A percentile compares a stretch with the other conserved stretches of the same genome.
Evolutionary conservation across 2,329 filamentous ascomycete genomes (phyloP).

Genomic region (Sporothrix brasiliensis): DNA sequence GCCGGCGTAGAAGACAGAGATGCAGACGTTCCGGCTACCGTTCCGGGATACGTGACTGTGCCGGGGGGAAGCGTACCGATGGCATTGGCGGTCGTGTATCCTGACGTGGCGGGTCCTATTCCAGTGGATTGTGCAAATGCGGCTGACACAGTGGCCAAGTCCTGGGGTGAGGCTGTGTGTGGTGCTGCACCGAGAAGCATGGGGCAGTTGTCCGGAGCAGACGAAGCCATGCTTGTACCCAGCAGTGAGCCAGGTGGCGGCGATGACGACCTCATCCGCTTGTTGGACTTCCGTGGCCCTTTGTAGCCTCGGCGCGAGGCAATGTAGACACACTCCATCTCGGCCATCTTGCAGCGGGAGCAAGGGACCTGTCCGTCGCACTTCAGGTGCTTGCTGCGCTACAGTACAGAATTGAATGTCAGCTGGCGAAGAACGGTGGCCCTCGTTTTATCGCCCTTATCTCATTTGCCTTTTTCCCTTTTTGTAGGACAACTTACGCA

Average conservation of each 20-base stretch:
- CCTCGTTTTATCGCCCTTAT: neutral
- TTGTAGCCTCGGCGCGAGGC: slow-evolving; percentile 76
- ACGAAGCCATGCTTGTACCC: slow-evolving; percentile 31
- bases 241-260: slow-evolving; percentile 44
- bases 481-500: slow-evolving; percentile 50
- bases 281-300: slow-evolving; percentile 60
- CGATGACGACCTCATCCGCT: slow-evolving; percentile 56
- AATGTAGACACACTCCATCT: slow-evolving; percentile 69
- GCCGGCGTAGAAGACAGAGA: slow-evolving; percentile 35
- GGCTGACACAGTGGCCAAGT: slow-evolving; percentile 24
- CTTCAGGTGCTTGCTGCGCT: slow-evolving; percentile 71
- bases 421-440: neutral
- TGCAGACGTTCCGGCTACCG: slow-evolving; percentile 33
- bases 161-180: slow-evolving; percentile 38
- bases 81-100: slow-evolving; percentile 44
- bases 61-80: slow-evolving; percentile 39
- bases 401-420: neutral
- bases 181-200: slow-evolving; percentile 49
- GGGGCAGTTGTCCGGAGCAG: slow-evolving; percentile 47
- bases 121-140: slow-evolving; percentile 18
- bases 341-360: slow-evolving; percentile 63
- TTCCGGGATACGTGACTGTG: slow-evolving; percentile 21
- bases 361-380: slow-evolving; percentile 74
- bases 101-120: slow-evolving; percentile 17
- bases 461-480: too few relatives aligned